phyloP scores from a whole-genome alignment of 768 basidiomycete genomes.

The Pleurotus eryngii region DNA sequence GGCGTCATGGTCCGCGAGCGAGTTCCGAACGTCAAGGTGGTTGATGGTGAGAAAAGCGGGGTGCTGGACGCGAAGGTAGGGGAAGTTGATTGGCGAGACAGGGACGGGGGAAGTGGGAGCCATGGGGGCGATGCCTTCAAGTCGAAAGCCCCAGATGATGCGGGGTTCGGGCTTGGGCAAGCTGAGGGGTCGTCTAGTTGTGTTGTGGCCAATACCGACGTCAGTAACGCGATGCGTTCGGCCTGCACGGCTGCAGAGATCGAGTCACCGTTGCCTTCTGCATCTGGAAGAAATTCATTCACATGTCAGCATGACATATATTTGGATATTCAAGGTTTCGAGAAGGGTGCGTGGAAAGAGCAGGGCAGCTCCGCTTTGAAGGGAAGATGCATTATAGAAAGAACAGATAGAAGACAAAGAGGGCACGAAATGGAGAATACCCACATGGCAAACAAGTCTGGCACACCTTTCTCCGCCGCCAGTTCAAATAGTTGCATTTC shows the following conservation, averaged over 20 bases:
- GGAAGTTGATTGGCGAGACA: conserved; percentile 9
- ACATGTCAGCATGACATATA: neutral
- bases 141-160: neutral
- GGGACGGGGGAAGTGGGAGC: neutral
- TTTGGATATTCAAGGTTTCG: neutral
- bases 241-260: conserved; percentile 83
- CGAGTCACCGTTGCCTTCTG: conserved; percentile 86
- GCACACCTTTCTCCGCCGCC: conserved; percentile 85
- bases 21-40: conserved; percentile 13
- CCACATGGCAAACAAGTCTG: conserved; percentile 84
- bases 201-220: conserved; percentile 65
- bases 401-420: neutral
- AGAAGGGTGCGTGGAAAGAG: neutral
- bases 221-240: conserved; percentile 77
- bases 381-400: neutral
- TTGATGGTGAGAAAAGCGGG: conserved; percentile 12
- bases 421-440: conserved; percentile 24
- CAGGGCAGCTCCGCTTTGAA: neutral
- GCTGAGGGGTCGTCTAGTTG: neutral
- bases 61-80: conserved; percentile 14
- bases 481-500: conserved; percentile 86
- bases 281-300: conserved; percentile 43
- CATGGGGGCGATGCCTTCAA: too few species aligned
- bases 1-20: conserved; percentile 47
- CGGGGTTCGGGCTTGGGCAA: neutral